phyloP scores from a whole-genome alignment of 2,329 filamentous ascomycete genomes.

The Cercospora janseana region DNA sequence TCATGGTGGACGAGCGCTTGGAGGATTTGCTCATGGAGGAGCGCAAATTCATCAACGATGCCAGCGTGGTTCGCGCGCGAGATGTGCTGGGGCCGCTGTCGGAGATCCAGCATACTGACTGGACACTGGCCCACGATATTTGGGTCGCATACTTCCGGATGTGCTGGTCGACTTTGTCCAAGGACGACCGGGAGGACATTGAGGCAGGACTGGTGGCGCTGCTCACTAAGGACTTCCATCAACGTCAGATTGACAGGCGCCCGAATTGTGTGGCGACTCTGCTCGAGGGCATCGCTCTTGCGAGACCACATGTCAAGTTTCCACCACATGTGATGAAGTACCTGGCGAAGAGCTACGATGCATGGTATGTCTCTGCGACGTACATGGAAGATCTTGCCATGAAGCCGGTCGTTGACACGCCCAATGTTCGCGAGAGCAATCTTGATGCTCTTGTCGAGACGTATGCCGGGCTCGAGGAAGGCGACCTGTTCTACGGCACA shows the following conservation, averaged over 20 bases:
- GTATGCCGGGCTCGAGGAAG: slow-evolving; percentile 86
- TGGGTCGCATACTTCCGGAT: slow-evolving; percentile 92
- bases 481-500: slow-evolving; percentile 95
- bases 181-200: slow-evolving; percentile 84
- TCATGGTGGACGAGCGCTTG: slow-evolving; percentile 78
- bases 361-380: slow-evolving; percentile 91
- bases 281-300: slow-evolving; percentile 79
- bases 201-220: slow-evolving; percentile 88
- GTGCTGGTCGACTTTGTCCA: slow-evolving; percentile 84
- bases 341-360: slow-evolving; percentile 87
- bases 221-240: slow-evolving; percentile 92
- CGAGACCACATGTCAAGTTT: slow-evolving; percentile 84
- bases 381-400: slow-evolving; percentile 89
- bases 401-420: slow-evolving; percentile 77
- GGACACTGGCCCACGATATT: slow-evolving; percentile 76
- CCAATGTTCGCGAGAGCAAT: slow-evolving; percentile 85
- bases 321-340: slow-evolving; percentile 96
- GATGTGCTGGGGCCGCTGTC: slow-evolving; percentile 87
- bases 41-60: slow-evolving; percentile 76
- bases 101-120: slow-evolving; percentile 88
- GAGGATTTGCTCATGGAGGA: slow-evolving; percentile 76
- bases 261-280: slow-evolving; percentile 95
- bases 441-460: slow-evolving; percentile 93
- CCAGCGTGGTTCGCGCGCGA: slow-evolving; percentile 80
- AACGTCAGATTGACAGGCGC: slow-evolving; percentile 86